These are phyloP conservation scores for Saccharomyces hybrid DNA, from an alignment of 1,139 yeast genomes.

Conservation along the genomic window DNA sequence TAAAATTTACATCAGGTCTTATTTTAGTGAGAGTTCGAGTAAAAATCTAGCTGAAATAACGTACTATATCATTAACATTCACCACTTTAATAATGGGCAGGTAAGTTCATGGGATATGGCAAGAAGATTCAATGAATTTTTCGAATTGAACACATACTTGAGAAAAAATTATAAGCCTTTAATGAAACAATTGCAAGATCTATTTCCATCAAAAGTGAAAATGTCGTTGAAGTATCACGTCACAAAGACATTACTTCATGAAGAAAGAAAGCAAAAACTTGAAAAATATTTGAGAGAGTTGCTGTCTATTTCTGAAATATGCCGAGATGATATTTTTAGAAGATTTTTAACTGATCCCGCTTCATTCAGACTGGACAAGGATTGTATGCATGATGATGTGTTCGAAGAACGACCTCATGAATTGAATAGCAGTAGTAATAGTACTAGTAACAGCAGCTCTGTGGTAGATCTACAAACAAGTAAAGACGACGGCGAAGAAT, in stretches of 20 bases:
- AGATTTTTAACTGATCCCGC: constrained; percentile 66
- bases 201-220: constrained; percentile 36
- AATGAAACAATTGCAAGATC: constrained; percentile 51
- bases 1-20: constrained; percentile 56
- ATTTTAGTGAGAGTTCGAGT: constrained; percentile 42
- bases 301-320: constrained; percentile 57
- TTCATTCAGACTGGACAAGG: constrained; percentile 5
- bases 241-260: constrained; percentile 50
- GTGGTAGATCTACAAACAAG: constrained; percentile 4
- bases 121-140: constrained; percentile 79
- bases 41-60: constrained; percentile 56
- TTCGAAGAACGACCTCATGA: background rate
- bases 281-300: constrained; percentile 56
- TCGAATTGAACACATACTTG: constrained; percentile 59
- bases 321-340: constrained; percentile 65
- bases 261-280: constrained; percentile 52
- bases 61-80: constrained; percentile 71
- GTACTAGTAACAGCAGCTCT: background rate
- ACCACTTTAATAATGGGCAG: constrained; percentile 42
- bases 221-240: constrained; percentile 49
- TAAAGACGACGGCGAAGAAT: constrained; percentile 20
- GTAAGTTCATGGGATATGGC: constrained; percentile 88
- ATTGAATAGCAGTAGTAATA: background rate
- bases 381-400: background rate
- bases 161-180: constrained; percentile 42